Base-by-base conservation (phyloP, 306 rosid species). In the Trichosanthes truncata region DNA sequence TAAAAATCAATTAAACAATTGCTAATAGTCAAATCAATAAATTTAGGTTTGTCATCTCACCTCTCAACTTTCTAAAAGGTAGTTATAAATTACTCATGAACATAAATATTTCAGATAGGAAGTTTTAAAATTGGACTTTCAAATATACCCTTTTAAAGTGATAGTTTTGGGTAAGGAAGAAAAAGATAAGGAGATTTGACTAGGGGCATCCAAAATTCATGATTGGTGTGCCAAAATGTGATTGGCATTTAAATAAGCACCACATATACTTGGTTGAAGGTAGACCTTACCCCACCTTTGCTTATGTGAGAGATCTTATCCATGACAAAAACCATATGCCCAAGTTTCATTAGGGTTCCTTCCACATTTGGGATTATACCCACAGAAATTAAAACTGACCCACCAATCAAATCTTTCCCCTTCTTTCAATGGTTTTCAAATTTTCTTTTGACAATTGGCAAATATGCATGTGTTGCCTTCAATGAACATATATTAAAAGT, bases 121-220 rank as follows among this genome's bases (percentile, higher is more conserved):
- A 33, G 43, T 5, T 62, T 5, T 1, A 1, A 6, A 31, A 15
- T 15, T 33, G 23, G 12, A 63, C 1, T 15, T 31, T 21, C 71
- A 63, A 63, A 63, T 1, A 63, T 63, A 33, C 71, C 71, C 21
- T 63, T 29, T 63, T 14, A 40, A 21, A 31, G 67, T 18, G 67
- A 40, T 40, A 12, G 1, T 4, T 12, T 26, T 60, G 20, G 41
- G 40, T 2, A 66, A 7, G 49, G 26, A 8, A 31, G 26, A 38
- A 66, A 18, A 38, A 0, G 72, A 67, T 67, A 90, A 89, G 93
- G 77, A 84, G 84, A 88, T 86, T 57, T 84, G 93, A 90, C 91
- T 76, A 57, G 43, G 65, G 56, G 78, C 75, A 91, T 77, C 77
- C 77, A 51, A 74, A 68, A 10, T 26, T 60, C 20, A 60, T 26